Evolutionary conservation across 2,329 filamentous ascomycete species (phyloP), one percentile per base, ranked within the genome.

Genomic region (Trichoderma atrobrunneum): DNA sequence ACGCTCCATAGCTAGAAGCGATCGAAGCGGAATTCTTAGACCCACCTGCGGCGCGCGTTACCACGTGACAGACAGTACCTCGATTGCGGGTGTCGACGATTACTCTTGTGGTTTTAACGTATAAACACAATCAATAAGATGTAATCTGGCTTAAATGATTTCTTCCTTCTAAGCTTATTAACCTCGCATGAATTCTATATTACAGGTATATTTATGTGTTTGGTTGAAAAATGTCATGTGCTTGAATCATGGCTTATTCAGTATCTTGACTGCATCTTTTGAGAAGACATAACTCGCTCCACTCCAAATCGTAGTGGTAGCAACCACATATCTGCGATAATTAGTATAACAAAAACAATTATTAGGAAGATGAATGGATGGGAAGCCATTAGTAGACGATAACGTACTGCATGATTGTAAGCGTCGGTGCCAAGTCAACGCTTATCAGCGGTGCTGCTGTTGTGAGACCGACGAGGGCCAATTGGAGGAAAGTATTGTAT

Each of bases 401-500:
- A 24, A 86, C 89, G 86, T 79, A 92, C 91, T 90, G 92, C 85
- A 88, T 86, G 61, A 84, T 87, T 4, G 85, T 87, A 81, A 92
- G 87, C 61, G 88, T 80, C 56, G 84, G 78, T 70, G 85, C 80
- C 77, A 90, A 75, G 81, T 91, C 85, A 68, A 85, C 81, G n/a
- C 88, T 84, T 28, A 97, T 76, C 14, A 98, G 86, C 0, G 95
- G 95, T 56, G 94, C 87, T 1, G 93, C 90, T 62, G 95, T 94
- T 2, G 94, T 95, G 12, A 91, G 88, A 21, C 95, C 95, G 77
- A 99, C 92, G 14, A 99, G 87, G 5, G 91, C 90, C 24, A 99
- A 85, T 81, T 99, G 96, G 76, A 98, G 83, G 57, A 97, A 94
- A 0, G 96, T 99, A 82, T 99, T 99, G 82, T 94, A 91, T 84